Percentiles rank a stretch among this genome's conserved stretches.
Conservation (phyloP, 1,139 yeast species). For the Kodamaea sp. region DNA sequence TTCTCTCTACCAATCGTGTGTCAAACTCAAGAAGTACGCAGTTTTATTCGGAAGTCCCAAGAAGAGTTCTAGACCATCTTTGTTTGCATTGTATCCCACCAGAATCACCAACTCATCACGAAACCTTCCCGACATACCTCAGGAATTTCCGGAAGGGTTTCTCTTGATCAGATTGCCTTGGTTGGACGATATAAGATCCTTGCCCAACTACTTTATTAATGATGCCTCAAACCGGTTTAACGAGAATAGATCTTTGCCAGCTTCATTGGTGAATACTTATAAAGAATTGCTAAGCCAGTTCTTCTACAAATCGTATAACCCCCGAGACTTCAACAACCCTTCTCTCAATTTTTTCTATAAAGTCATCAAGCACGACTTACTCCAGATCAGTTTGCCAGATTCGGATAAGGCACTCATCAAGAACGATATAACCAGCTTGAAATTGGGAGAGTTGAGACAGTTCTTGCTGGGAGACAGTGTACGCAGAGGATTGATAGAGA, state of each 20-base stretch:
- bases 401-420: conserved; percentile 22
- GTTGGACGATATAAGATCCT: conserved; percentile 59
- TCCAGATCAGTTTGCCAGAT: conserved; percentile 56
- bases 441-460: conserved; percentile 16
- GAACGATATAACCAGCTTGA: conserved; percentile 20
- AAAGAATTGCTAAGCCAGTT: conserved; percentile 41
- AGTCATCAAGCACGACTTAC: conserved; percentile 62
- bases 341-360: conserved; percentile 65
- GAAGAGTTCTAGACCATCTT: conserved; percentile 53
- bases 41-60: conserved; percentile 72
- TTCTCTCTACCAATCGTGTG: conserved; percentile 64
- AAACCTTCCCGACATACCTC: conserved; percentile 14
- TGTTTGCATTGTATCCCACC: conserved; percentile 66
- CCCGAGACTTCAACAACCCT: conserved; percentile 66
- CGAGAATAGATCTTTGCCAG: conserved; percentile 6
- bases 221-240: conserved; percentile 8
- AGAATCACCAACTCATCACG: conserved; percentile 22
- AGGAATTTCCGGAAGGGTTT: conserved; percentile 61
- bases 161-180: conserved; percentile 62
- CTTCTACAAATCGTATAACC: conserved; percentile 50
- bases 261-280: conserved; percentile 20
- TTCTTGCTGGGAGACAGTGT: conserved; percentile 8
- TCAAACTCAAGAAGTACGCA: conserved; percentile 55
- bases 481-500: conserved; percentile 12
- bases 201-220: conserved; percentile 33